Conservation (phyloP, 1,284 basidiomycete genomes). For the Ceratorhiza oryzae-sativae region DNA sequence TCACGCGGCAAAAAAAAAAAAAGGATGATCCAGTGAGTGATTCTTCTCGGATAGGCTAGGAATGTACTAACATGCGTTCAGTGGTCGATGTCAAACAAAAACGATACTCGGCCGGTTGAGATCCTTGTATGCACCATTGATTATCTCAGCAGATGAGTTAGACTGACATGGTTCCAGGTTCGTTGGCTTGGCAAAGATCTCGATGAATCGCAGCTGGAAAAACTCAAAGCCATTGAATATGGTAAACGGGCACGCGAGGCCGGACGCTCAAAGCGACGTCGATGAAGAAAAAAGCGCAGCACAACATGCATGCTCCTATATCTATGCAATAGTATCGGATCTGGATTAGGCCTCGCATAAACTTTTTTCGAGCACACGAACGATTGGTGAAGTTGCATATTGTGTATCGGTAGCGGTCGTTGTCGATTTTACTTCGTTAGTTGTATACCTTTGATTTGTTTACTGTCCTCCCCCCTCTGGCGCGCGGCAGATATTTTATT, state of each 20-base stretch:
- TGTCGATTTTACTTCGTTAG: neutral
- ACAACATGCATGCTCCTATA: neutral
- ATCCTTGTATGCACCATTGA: slow-evolving; percentile 4
- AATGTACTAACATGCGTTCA: neutral
- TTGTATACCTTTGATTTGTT: neutral
- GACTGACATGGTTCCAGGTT: slow-evolving; percentile 14
- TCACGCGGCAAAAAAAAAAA: too few species aligned
- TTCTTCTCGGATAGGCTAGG: neutral
- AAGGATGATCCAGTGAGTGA: slow-evolving; percentile 28
- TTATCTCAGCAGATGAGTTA: neutral
- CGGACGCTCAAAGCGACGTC: slow-evolving; percentile 10
- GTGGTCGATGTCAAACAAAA: slow-evolving; percentile 27
- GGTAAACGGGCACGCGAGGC: slow-evolving; percentile 34
- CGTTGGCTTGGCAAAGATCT: slow-evolving; percentile 42
- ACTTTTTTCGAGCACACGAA: slow-evolving; percentile 4
- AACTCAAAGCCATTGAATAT: slow-evolving; percentile 42
- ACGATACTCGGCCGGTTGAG: slow-evolving; percentile 31
- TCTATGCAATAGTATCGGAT: neutral
- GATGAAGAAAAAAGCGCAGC: neutral
- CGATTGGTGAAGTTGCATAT: slow-evolving; percentile 26
- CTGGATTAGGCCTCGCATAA: neutral
- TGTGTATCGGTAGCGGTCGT: slow-evolving; percentile 36
- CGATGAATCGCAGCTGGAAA: slow-evolving; percentile 38
- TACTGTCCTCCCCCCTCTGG: neutral
- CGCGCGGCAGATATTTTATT: neutral